Base-by-base conservation (phyloP, 2,329 filamentous ascomycete species). In the Phaeosphaeria sp. region DNA sequence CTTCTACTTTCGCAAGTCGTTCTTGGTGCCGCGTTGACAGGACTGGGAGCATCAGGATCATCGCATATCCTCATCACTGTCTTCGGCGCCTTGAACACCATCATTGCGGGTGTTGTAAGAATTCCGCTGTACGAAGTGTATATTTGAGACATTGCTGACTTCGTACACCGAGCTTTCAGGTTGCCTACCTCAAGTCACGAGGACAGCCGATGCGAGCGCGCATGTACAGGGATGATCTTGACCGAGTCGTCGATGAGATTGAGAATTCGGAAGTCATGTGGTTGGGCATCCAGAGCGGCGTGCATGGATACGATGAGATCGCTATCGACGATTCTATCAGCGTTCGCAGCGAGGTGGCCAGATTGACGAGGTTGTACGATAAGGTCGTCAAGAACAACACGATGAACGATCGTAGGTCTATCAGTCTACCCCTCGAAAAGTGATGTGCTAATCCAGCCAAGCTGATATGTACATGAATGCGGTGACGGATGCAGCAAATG, bases 221-320 rank as follows among this genome's bases (percentile, higher is more conserved):
- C 39, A 78, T 78, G 77, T 79, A 73, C 53, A 65, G 77, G 18
- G 77, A 79, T 61, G 77, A 79, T 56, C 68, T 79, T 2, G 76
- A 77, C 21, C 67, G 77, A 13, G 75, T 72, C 1, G 76, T 79
- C 1, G 77, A 79, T 44, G 77, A 79, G 67, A 78, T 79, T 53
- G 76, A 79, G 59, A 78, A 77, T 45, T 75, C 72, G 2, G 77
- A 77, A 15, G 68, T 74, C 18, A 79, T 79, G 77, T 79, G 79
- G 79, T 64, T 78, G 27, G 80, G 79, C 17, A 81, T 82, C 33
- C 71, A 71, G 33, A 72, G 72, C n/a, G 71, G 71, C 2, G 70
- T 77, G 11, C 78, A 82, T 53, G 80, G 80, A 11, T 82, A 81
- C 61, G 77, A 80, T 55, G 79, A 80, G 40, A 79, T 82, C 43